A percentile compares a stretch with the other conserved stretches of the same genome.
Conservation (phyloP, 306 rosid genomes). For the Acacia acuminata region DNA sequence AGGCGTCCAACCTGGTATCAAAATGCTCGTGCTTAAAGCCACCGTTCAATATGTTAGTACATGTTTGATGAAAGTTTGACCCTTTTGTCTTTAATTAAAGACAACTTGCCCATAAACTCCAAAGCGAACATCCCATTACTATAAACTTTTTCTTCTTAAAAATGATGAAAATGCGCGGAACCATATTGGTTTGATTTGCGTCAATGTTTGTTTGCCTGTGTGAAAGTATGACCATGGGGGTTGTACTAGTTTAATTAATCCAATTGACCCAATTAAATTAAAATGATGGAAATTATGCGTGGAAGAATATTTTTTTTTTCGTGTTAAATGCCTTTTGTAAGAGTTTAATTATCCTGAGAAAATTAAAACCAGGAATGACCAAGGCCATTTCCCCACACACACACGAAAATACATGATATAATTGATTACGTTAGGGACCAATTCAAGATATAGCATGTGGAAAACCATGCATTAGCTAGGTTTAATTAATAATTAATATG, state of each 20-base stretch:
- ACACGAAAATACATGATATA: no score
- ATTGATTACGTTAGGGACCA: conserved; percentile 4
- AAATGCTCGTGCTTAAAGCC: neutral
- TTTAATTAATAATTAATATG: neutral
- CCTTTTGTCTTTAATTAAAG: neutral
- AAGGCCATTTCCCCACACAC: no score
- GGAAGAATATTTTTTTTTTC: no score
- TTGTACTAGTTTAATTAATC: no score
- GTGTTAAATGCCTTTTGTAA: no score
- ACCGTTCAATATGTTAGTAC: neutral
- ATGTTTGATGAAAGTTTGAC: neutral
- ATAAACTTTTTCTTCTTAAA: neutral
- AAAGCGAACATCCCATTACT: neutral
- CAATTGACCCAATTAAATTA: no score
- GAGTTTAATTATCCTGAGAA: no score
- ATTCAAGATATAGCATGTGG: neutral
- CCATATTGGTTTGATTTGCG: neutral
- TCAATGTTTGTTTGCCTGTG: neutral
- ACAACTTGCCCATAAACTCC: neutral
- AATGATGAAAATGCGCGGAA: neutral
- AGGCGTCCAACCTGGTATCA: neutral
- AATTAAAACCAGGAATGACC: no score
- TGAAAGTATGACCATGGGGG: neutral
- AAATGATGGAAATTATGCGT: no score
- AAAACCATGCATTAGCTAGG: neutral